Conservation (phyloP, 2,329 filamentous ascomycete genomes). For the Monilinia fructigena region DNA sequence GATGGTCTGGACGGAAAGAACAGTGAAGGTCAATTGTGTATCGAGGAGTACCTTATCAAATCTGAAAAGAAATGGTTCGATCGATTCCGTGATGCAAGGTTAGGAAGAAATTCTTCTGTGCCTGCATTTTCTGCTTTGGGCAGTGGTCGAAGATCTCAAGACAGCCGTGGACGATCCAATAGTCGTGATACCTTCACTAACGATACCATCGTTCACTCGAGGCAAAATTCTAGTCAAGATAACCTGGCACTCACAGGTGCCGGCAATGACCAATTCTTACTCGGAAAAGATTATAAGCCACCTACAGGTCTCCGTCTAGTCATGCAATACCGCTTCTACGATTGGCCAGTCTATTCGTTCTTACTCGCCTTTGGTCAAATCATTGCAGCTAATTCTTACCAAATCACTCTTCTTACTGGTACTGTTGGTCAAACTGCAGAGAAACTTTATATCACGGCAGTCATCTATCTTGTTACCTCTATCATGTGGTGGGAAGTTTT, state of each 20-base stretch:
- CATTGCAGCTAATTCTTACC: constrained; percentile 65
- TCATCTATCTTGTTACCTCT: constrained; percentile 57
- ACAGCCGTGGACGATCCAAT: constrained; percentile 18
- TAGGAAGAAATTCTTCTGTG: constrained; percentile 1
- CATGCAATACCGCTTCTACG: constrained; percentile 57
- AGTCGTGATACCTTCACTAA: constrained; percentile 16
- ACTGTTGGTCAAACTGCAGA: constrained; percentile 57
- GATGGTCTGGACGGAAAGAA: constrained; percentile 53
- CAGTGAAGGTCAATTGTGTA: constrained; percentile 58
- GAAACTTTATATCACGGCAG: constrained; percentile 60
- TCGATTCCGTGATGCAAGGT: constrained; percentile 46
- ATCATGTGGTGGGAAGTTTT: constrained; percentile 63
- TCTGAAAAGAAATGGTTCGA: constrained; percentile 67
- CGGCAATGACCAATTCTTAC: constrained; percentile 47
- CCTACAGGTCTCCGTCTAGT: constrained; percentile 55
- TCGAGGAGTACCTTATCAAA: constrained; percentile 63
- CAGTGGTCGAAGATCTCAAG: constrained; percentile 46
- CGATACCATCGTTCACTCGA: constrained; percentile 20
- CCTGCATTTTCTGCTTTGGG: constrained; percentile 13
- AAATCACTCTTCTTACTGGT: constrained; percentile 65
- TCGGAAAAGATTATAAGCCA: constrained; percentile 51
- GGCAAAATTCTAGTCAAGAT: constrained; percentile 22
- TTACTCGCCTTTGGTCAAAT: constrained; percentile 60
- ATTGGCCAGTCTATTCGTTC: constrained; percentile 63
- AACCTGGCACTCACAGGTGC: constrained; percentile 17